Conservation (phyloP, 129 eudicot genomes). For the Erigeron canadensis region DNA sequence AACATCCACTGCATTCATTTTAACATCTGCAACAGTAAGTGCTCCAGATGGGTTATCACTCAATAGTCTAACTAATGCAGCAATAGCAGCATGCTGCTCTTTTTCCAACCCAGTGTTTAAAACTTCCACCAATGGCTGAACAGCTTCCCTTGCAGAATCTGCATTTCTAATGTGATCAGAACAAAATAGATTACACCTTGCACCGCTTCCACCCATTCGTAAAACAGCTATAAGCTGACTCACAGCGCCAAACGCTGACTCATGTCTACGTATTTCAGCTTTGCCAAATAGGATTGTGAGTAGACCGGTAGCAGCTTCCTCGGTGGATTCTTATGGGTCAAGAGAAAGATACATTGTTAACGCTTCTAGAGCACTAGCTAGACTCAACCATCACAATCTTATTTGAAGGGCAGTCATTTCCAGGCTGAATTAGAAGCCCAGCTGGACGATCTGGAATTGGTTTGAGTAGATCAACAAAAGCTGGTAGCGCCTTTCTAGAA, state of each 20-base stretch:
- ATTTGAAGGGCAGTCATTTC: slow-evolving; percentile 74
- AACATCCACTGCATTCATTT: slow-evolving; percentile 92
- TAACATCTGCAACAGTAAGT: slow-evolving; percentile 94
- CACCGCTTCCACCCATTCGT: slow-evolving; percentile 91
- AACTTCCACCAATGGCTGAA: slow-evolving; percentile 91
- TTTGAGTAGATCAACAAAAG: slow-evolving; percentile 86
- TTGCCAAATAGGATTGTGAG: slow-evolving; percentile 75
- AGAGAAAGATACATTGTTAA: slow-evolving; percentile 95
- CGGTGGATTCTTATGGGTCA: slow-evolving; percentile 85
- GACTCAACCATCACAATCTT: slow-evolving; percentile 90
- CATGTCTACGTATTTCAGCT: slow-evolving; percentile 89
- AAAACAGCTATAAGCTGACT: slow-evolving; percentile 95
- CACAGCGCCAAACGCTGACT: slow-evolving; percentile 92
- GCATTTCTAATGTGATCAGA: slow-evolving; percentile 96
- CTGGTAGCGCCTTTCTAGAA: slow-evolving; percentile 94
- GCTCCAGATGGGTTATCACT: slow-evolving; percentile 94
- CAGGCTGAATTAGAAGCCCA: slow-evolving; percentile 82
- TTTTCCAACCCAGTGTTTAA: slow-evolving; percentile 86
- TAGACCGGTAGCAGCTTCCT: slow-evolving; percentile 96
- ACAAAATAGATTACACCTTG: slow-evolving; percentile 79
- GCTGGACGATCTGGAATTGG: slow-evolving; percentile 98
- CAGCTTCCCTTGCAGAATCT: slow-evolving; percentile 89
- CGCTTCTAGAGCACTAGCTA: slow-evolving; percentile 94
- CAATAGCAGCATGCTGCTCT: slow-evolving; percentile 99
- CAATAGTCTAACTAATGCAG: slow-evolving; percentile 76